A percentile compares a stretch with the other conserved stretches of the same genome.
phyloP scores from a whole-genome alignment of 1,284 basidiomycete species.

The Farysia itapuensis region DNA sequence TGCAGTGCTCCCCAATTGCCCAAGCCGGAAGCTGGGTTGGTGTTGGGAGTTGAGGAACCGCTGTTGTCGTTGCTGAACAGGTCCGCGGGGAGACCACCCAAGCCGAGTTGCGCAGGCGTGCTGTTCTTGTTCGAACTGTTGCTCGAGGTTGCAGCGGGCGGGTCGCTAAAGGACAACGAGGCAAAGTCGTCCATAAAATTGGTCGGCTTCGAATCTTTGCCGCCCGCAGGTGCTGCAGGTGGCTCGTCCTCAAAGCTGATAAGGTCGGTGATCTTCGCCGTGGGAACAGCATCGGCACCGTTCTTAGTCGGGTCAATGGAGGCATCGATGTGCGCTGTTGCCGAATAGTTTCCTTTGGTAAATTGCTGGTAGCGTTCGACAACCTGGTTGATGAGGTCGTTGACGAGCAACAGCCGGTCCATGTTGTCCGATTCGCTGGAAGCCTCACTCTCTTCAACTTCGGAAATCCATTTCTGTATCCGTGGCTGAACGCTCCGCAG shows the following conservation, averaged over 20 bases:
- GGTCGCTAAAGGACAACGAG: constrained; percentile 44
- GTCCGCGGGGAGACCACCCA: constrained; percentile 26
- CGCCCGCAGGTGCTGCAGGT: neutral
- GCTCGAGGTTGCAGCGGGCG: neutral
- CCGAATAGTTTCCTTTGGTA: constrained; percentile 79
- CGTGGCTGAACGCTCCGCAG: constrained; percentile 83
- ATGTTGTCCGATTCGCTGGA: constrained; percentile 68
- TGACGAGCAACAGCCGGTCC: constrained; percentile 90
- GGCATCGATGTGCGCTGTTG: constrained; percentile 67
- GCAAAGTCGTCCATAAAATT: constrained; percentile 53
- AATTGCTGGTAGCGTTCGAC: constrained; percentile 86
- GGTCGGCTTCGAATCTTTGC: neutral
- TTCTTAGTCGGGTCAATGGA: constrained; percentile 54
- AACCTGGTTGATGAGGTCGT: constrained; percentile 95
- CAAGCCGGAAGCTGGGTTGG: constrained; percentile 23
- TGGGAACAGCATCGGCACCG: constrained; percentile 51
- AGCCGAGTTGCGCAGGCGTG: constrained; percentile 2
- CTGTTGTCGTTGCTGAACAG: constrained; percentile 23
- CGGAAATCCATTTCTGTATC: constrained; percentile 97
- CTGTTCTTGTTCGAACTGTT: neutral
- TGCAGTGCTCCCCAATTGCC: constrained; percentile 50
- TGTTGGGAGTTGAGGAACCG: constrained; percentile 7
- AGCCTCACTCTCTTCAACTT: constrained; percentile 77
- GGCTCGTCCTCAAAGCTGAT: constrained; percentile 56
- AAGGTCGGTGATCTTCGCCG: constrained; percentile 52